Evolutionary conservation across 2,329 filamentous ascomycete genomes (phyloP), one percentile per base, ranked within the genome.

Genomic region (Pseudohalonectria lignicola): DNA sequence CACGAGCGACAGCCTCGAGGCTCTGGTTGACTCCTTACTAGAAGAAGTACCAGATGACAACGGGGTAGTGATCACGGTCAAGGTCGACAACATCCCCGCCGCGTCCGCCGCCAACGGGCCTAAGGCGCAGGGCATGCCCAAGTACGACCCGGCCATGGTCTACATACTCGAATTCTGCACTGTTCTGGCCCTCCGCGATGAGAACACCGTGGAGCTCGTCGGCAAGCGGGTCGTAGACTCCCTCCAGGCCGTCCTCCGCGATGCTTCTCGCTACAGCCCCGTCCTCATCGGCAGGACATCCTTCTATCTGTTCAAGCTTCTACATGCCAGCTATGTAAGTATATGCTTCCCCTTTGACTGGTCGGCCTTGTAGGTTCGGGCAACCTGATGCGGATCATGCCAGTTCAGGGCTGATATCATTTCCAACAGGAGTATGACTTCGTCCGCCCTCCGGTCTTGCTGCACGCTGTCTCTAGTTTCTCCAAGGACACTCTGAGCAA

Each of bases 121-220:
- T 31, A 81, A 78, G 46, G 45, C 57, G 7, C 69, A 52, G 9
- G 72, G 68, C 40, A 71, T 67, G 13, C 72, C 81, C 3, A 66
- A 70, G 11, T 98, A 98, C 52, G 86, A 95, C 49, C 87, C 92
- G 1, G 78, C 80, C 2, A 71, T 92, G 37, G 81, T 93, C 0
- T 98, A 94, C 52, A 74, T 94, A n/a, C 67, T 98, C 10, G 92
- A 98, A 53, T 71, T 96, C 42, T 84, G 84, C 28, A 95, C 92
- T 0, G 73, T 88, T 2, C 65, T 96, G 25, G 80, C 84, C 7
- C 69, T 93, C 9, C 74, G 84, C 40, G 82, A 94, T 51, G 66
- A 78, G 13, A 72, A 82, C 44, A 85, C 85, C 0, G 71, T 92
- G 21, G 70, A 76, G 43, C 62, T 68, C 6, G 70, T 94, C 30